Conservation (phyloP, 192 early-diverging fungal genomes). For the Linnemannia schmuckeri region DNA sequence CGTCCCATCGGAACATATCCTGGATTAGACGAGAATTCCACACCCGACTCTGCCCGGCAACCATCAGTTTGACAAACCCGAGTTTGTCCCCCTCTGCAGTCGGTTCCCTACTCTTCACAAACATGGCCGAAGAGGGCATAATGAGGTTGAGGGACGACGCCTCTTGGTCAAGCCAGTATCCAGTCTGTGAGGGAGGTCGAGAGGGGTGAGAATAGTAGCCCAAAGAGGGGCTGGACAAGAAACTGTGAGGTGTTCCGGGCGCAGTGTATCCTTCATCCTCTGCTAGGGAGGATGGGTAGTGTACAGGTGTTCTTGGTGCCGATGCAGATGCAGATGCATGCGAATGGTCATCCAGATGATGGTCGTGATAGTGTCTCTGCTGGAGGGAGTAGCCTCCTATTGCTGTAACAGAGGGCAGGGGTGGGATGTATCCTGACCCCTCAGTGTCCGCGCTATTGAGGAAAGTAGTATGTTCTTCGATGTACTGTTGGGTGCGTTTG, state of each 20-base stretch:
- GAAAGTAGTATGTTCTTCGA: conserved; percentile 29
- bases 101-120: conserved; percentile 27
- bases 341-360: not conserved
- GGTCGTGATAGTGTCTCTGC: not conserved
- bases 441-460: conserved; percentile 40
- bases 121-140: conserved; percentile 46
- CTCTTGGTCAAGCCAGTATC: conserved; percentile 38
- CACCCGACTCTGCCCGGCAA: conserved; percentile 12
- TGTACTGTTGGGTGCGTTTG: conserved; percentile 17
- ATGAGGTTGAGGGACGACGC: conserved; percentile 32
- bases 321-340: not conserved
- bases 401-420: not conserved
- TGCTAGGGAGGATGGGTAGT: conserved; percentile 22
- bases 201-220: conserved; percentile 40
- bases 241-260: conserved; percentile 25
- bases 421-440: conserved; percentile 40
- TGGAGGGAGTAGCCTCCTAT: not conserved
- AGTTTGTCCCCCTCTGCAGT: conserved; percentile 29
- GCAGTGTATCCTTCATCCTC: conserved; percentile 21
- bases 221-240: conserved; percentile 30
- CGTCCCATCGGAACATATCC: conserved; percentile 45
- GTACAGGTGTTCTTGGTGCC: conserved; percentile 11
- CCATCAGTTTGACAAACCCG: conserved; percentile 39
- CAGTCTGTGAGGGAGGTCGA: conserved; percentile 28
- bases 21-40: conserved; percentile 27